Base-by-base conservation (phyloP, 108 stramenopile genomes). In the Skeletonema menzelii region DNA sequence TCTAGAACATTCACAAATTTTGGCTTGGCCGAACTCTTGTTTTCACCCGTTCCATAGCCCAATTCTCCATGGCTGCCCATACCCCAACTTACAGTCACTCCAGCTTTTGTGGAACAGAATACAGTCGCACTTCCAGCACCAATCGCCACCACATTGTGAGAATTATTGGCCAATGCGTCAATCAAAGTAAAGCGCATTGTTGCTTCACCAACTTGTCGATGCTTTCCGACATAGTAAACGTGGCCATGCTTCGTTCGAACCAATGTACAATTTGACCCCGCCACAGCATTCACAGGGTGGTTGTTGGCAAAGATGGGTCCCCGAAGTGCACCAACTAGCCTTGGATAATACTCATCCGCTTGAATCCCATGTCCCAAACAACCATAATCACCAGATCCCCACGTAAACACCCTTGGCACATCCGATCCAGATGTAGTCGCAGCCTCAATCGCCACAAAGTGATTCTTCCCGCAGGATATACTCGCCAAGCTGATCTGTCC, bases 331-430 rank as follows among this genome's bases (percentile, higher is more conserved):
- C 74, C 82, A 27, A 92, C 68, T n/a, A 84, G 60, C 12, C 91
- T 80, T 2, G 95, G 95, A 55, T 44, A 79, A 82, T 93, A 92
- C 61, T 94, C 91, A 78, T 96, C 93, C 12, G 87, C 88, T 65
- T 94, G 93, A 22, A 86, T 49, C 14, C 73, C 86, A 70, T 96
- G 95, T 47, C 95, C 95, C 55, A 96, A 67, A 61, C 83, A 84
- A 37, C 95, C 95, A 77, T 96, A 96, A 59, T 90, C 86, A 15
- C 95, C 93, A 69, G 88, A 87, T 56, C 95, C 95, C 89, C 89
- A 95, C 2, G 90, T 67, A 78, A 91, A 91, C 59, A 88, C 86
- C 3, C 90, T 77, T 12, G 86, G 88, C 10, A 69, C 72, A 34
- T 75, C 68, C 11, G 32, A 22, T 26, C 35, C 56, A 13, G 72